Conservation (phyloP, 306 rosid species). For the Cucurbita pepo region DNA sequence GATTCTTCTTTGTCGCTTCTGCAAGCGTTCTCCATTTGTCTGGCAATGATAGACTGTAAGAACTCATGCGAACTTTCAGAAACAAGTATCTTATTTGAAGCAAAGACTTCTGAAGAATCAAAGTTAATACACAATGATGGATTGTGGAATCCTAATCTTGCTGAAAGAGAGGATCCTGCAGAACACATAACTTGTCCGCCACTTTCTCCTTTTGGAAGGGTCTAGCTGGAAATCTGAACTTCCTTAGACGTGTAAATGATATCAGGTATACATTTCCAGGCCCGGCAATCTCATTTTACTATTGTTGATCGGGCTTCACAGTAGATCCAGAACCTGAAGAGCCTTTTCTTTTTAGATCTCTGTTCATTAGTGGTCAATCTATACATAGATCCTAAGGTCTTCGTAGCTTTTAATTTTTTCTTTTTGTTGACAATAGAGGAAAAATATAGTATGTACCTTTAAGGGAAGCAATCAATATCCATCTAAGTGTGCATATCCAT, state of each 20-base stretch:
- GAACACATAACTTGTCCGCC: slow-evolving; percentile 32
- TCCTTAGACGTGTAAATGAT: neutral
- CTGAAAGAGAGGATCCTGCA: slow-evolving; percentile 20
- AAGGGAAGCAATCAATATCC: slow-evolving; percentile 9
- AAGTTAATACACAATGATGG: slow-evolving; percentile 21
- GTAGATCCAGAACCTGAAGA: slow-evolving; percentile 1
- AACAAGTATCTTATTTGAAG: slow-evolving; percentile 29
- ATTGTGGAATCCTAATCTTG: slow-evolving; percentile 11
- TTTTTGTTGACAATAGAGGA: slow-evolving; percentile 8
- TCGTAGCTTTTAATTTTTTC: neutral
- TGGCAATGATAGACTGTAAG: slow-evolving; percentile 61
- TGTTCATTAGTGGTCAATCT: neutral
- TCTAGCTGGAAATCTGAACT: slow-evolving; percentile 10
- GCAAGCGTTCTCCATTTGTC: slow-evolving; percentile 87
- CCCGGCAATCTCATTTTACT: neutral
- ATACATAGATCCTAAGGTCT: neutral
- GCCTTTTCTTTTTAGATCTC: neutral
- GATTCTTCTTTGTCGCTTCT: slow-evolving; percentile 49
- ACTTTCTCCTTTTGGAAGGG: slow-evolving; percentile 38
- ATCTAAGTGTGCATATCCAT: slow-evolving; percentile 35
- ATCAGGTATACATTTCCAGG: slow-evolving; percentile 5
- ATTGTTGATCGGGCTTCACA: neutral
- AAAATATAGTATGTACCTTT: slow-evolving; percentile 13
- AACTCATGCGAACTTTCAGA: slow-evolving; percentile 32
- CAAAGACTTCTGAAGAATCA: slow-evolving; percentile 18